phyloP scores from a whole-genome alignment of 1,139 yeast species.

The Lodderomyces theae region DNA sequence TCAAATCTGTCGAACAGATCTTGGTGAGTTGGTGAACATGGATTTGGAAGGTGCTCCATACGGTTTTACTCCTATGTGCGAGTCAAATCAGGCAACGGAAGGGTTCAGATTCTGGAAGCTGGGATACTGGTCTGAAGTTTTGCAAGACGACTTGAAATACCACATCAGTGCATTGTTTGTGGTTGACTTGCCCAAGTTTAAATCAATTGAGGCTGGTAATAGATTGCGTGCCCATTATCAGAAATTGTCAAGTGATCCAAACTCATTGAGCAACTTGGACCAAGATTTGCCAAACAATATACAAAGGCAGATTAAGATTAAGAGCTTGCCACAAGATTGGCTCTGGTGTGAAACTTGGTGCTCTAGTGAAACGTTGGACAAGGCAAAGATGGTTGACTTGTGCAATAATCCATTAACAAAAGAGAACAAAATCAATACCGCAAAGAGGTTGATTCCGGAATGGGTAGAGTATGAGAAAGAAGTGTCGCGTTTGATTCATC shows the following conservation, averaged over 20 bases:
- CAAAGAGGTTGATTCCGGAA: constrained; percentile 72
- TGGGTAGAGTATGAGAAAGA: constrained; percentile 67
- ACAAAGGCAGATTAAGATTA: constrained; percentile 65
- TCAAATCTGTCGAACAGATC: constrained; percentile 71
- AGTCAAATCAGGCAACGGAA: constrained; percentile 74
- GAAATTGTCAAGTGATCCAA: constrained; percentile 71
- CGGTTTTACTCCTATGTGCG: constrained; percentile 88
- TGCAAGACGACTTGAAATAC: constrained; percentile 60
- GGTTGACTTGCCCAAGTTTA: constrained; percentile 67
- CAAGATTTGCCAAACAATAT: constrained; percentile 90
- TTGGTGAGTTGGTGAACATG: constrained; percentile 60
- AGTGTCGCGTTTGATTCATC: constrained; percentile 22
- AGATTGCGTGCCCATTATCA: constrained; percentile 83
- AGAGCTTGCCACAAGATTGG: constrained; percentile 79
- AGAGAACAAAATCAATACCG: constrained; percentile 72
- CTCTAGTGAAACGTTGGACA: constrained; percentile 53
- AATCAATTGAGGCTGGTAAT: constrained; percentile 74
- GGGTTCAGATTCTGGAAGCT: constrained; percentile 90
- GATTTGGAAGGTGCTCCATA: constrained; percentile 79
- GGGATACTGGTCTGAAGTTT: constrained; percentile 79
- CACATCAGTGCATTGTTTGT: constrained; percentile 86
- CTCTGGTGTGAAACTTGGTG: constrained; percentile 97
- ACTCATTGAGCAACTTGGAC: constrained; percentile 77
- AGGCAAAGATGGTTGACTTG: constrained; percentile 76
- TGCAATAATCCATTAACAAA: constrained; percentile 81